Conservation (phyloP, 2,329 filamentous ascomycete genomes). For the Periconia sp. region DNA sequence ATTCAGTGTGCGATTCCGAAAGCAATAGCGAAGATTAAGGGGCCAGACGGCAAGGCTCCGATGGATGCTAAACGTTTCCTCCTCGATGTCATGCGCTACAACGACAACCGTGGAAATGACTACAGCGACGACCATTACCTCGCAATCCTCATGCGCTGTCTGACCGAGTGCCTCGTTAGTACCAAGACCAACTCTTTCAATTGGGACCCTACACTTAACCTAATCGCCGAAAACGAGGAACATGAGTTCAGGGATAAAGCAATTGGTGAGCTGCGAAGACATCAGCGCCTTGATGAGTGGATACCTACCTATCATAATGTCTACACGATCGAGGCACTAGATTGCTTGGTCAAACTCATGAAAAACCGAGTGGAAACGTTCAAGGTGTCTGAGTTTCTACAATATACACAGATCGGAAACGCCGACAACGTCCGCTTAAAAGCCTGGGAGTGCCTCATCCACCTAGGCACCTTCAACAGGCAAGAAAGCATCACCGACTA, state of each 20-base stretch:
- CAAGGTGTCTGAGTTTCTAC: slow-evolving; percentile 63
- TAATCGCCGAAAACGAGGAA: slow-evolving; percentile 58
- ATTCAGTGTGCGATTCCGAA: slow-evolving; percentile 83
- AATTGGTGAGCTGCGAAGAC: slow-evolving; percentile 67
- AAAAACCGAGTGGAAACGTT: slow-evolving; percentile 59
- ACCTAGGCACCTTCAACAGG: slow-evolving; percentile 59
- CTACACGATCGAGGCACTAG: slow-evolving; percentile 65
- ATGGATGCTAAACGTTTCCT: slow-evolving; percentile 81
- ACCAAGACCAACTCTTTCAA: slow-evolving; percentile 17
- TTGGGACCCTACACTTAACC: slow-evolving; percentile 45
- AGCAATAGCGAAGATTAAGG: slow-evolving; percentile 79
- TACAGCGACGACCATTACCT: slow-evolving; percentile 92
- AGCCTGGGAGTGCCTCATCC: slow-evolving; percentile 64
- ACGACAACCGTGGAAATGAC: slow-evolving; percentile 90
- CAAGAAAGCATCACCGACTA: slow-evolving; percentile 60
- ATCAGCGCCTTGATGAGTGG: slow-evolving; percentile 70
- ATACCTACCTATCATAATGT: slow-evolving; percentile 70
- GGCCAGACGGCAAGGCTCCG: slow-evolving; percentile 77
- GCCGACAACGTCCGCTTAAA: slow-evolving; percentile 65
- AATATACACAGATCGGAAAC: slow-evolving; percentile 65
- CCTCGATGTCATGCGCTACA: slow-evolving; percentile 87
- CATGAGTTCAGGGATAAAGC: slow-evolving; percentile 62
- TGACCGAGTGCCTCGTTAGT: slow-evolving; percentile 60
- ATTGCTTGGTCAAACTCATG: slow-evolving; percentile 64
- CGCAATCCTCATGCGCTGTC: slow-evolving; percentile 73